Evolutionary conservation across 202 grass and related monocot genomes (phyloP).

Genomic region (Saccharum hybrid): DNA sequence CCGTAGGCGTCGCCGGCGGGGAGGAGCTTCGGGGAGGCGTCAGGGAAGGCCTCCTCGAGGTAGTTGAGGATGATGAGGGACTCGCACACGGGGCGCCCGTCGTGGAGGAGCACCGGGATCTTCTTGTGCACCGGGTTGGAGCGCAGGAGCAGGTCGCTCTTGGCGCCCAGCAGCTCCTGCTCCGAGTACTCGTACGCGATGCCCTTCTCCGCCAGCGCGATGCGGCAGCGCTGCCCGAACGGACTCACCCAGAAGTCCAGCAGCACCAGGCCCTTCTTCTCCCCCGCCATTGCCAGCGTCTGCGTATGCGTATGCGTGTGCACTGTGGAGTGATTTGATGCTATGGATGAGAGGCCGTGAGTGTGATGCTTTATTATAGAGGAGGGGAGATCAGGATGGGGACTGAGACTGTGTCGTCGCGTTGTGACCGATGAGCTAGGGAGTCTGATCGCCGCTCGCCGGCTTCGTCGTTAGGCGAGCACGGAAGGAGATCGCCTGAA

Average conservation of each 20-base stretch:
- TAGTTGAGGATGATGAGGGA: conserved; percentile 58
- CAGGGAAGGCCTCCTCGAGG: conserved; percentile 51
- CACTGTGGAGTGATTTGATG: not conserved
- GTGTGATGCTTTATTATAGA: not conserved
- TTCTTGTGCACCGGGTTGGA: conserved; percentile 58
- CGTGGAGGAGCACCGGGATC: conserved; percentile 53
- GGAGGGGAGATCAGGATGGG: not conserved
- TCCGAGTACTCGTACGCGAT: conserved; percentile 49
- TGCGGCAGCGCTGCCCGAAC: conserved; percentile 54
- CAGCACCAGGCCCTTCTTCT: not conserved
- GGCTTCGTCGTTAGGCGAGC: no score
- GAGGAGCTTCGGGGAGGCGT: not conserved
- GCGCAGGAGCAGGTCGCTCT: conserved; percentile 48
- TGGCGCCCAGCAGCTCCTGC: conserved; percentile 33
- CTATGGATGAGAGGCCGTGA: no score
- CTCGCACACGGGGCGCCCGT: conserved; percentile 48
- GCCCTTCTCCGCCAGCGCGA: conserved; percentile 56
- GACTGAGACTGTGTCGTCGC: no score
- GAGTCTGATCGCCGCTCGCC: not conserved
- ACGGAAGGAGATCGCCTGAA: not conserved
- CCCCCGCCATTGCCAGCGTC: not conserved
- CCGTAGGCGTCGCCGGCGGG: conserved; percentile 41
- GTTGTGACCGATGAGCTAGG: not conserved
- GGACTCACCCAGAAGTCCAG: conserved; percentile 52
- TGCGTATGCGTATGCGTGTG: not conserved